phyloP scores from a whole-genome alignment of 2,329 filamentous ascomycete species.

The Rutstroemia sp. region DNA sequence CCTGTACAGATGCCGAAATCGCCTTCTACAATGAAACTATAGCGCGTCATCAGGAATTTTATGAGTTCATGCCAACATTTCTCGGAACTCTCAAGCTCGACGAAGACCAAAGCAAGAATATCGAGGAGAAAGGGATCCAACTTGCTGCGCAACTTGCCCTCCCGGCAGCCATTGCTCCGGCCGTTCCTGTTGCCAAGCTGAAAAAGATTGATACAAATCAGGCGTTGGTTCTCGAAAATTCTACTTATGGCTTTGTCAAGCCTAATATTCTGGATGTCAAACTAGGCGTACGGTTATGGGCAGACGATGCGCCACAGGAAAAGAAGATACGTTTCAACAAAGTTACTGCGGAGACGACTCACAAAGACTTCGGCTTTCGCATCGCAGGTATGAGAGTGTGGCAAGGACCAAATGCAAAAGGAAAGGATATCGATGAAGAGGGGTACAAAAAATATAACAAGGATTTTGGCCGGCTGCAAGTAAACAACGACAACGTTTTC shows the following conservation, averaged over 20 bases:
- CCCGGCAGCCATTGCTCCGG: slow-evolving; percentile 15
- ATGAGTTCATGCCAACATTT: slow-evolving; percentile 75
- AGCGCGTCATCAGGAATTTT: slow-evolving; percentile 62
- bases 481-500: slow-evolving; percentile 47
- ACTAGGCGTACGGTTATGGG: slow-evolving; percentile 80
- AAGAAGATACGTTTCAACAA: slow-evolving; percentile 55
- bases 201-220: slow-evolving; percentile 63
- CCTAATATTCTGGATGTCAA: slow-evolving; percentile 94
- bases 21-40: slow-evolving; percentile 73
- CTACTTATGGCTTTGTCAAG: slow-evolving; percentile 68
- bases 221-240: slow-evolving; percentile 80
- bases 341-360: slow-evolving; percentile 51
- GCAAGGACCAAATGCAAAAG: slow-evolving; percentile 46
- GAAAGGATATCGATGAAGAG: slow-evolving; percentile 45
- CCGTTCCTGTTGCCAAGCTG: slow-evolving; percentile 15
- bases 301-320: slow-evolving; percentile 56
- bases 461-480: slow-evolving; percentile 48
- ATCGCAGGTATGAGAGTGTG: slow-evolving; percentile 60
- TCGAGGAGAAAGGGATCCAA: slow-evolving; percentile 43
- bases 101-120: slow-evolving; percentile 41
- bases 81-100: slow-evolving; percentile 73
- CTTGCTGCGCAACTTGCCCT: slow-evolving; percentile 23
- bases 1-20: slow-evolving; percentile 79
- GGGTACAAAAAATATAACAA: slow-evolving; percentile 56
- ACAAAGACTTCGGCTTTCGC: slow-evolving; percentile 52